Percentiles rank a stretch among this genome's conserved stretches.
Conservation (phyloP, 371 early-diverging fungal species). For the Apophysomyces ossiformis region DNA sequence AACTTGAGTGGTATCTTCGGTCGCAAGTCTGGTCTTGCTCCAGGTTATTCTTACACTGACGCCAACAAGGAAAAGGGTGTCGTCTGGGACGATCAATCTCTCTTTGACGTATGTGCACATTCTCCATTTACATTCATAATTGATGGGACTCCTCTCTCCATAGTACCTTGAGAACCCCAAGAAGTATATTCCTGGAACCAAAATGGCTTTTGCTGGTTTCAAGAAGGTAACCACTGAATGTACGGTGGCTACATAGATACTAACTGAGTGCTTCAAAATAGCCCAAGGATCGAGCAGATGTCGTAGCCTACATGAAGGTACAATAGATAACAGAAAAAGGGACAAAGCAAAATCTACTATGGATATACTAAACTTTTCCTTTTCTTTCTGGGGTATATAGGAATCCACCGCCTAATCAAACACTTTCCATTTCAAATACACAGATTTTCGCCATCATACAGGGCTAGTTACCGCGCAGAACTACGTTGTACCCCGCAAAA, state of each 20-base stretch:
- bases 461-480: background rate
- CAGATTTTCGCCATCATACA: no score
- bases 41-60: constrained; percentile 91
- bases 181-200: constrained; percentile 95
- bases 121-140: background rate
- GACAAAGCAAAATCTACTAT: no score
- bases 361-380: background rate
- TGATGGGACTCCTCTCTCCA: background rate
- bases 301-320: constrained; percentile 25
- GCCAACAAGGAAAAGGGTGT: constrained; percentile 93
- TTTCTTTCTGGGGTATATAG: background rate
- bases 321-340: background rate
- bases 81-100: constrained; percentile 84
- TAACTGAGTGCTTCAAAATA: background rate
- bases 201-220: constrained; percentile 98
- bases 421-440: background rate
- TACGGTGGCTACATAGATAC: background rate
- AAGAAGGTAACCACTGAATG: constrained; percentile 68
- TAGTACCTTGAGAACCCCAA: constrained; percentile 95
- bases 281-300: constrained; percentile 26
- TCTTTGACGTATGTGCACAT: constrained; percentile 59
- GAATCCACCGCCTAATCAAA: constrained; percentile 1
- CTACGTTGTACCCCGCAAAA: constrained; percentile 11
- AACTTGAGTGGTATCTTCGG: constrained; percentile 94
- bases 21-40: constrained; percentile 83